These are phyloP conservation scores for Solanum sejunctum DNA, from an alignment of 257 asterid species.

Conservation along the genomic window DNA sequence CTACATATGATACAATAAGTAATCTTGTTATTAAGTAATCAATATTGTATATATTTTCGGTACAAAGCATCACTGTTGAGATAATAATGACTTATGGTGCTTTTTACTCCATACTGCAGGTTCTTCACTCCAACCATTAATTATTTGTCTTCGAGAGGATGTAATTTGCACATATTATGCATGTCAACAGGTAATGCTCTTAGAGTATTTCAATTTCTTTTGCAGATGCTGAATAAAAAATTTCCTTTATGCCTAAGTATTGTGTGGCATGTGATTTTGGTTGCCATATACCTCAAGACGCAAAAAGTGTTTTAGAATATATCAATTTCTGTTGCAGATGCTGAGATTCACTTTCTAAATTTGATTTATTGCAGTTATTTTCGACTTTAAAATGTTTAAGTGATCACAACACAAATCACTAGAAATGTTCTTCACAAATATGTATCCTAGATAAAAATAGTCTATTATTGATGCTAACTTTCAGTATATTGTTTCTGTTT, in stretches of 20 bases:
- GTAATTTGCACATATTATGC: conserved; percentile 63
- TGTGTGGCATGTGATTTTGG: not conserved
- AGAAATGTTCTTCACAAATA: not conserved
- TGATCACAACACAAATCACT: not conserved
- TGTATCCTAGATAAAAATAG: not conserved
- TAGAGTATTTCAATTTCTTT: not conserved
- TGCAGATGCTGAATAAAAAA: not conserved
- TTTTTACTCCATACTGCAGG: conserved; percentile 31
- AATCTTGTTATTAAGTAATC: not conserved
- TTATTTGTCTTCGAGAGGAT: conserved; percentile 47
- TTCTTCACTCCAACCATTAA: conserved; percentile 78
- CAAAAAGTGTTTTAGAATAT: not conserved
- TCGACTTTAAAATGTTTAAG: not conserved
- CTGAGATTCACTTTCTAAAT: not conserved
- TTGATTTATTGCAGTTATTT: not conserved
- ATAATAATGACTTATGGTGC: not conserved
- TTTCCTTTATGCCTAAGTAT: not conserved
- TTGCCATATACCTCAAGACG: not conserved
- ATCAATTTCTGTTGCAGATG: too few relatives aligned
- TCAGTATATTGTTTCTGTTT: not conserved
- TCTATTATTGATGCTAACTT: not conserved
- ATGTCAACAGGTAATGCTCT: conserved; percentile 59
- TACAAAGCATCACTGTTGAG: not conserved
- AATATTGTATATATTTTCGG: not conserved
- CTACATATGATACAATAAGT: not conserved